Evolutionary conservation across 176 grass and related monocot genomes (phyloP).

Genomic region (Lolium multiflorum): DNA sequence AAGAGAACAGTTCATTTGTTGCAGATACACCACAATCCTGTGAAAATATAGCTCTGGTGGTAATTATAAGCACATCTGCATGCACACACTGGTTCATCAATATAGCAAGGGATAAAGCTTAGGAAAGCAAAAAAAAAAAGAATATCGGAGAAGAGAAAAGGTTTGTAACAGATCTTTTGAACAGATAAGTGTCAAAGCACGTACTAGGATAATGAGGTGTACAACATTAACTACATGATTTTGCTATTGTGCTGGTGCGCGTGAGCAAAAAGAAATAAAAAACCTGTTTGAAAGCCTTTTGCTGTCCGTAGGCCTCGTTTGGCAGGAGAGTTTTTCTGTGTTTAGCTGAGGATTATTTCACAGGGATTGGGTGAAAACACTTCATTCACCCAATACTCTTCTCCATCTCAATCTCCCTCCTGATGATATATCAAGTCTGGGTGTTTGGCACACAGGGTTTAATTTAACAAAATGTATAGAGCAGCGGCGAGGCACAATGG

Average conservation of each 20-base stretch:
- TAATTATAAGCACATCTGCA: constrained; percentile 5
- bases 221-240: background rate
- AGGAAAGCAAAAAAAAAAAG: background rate
- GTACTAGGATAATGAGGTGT: background rate
- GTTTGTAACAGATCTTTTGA: background rate
- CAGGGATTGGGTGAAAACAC: too few species aligned
- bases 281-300: constrained; percentile 70
- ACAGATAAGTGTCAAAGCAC: background rate
- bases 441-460: too few species aligned
- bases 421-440: too few species aligned
- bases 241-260: background rate
- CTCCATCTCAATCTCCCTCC: too few species aligned
- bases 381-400: too few species aligned
- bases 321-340: too few species aligned
- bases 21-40: constrained; percentile 72
- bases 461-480: too few species aligned
- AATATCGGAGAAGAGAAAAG: background rate
- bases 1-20: constrained; percentile 64
- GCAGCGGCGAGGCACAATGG: too few species aligned
- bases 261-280: constrained; percentile 30
- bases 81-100: background rate
- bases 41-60: background rate
- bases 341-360: too few species aligned
- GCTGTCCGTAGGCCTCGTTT: constrained; percentile 25
- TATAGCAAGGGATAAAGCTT: background rate